phyloP scores from a whole-genome alignment of 768 basidiomycete species.

The Termitomyces sp. region DNA sequence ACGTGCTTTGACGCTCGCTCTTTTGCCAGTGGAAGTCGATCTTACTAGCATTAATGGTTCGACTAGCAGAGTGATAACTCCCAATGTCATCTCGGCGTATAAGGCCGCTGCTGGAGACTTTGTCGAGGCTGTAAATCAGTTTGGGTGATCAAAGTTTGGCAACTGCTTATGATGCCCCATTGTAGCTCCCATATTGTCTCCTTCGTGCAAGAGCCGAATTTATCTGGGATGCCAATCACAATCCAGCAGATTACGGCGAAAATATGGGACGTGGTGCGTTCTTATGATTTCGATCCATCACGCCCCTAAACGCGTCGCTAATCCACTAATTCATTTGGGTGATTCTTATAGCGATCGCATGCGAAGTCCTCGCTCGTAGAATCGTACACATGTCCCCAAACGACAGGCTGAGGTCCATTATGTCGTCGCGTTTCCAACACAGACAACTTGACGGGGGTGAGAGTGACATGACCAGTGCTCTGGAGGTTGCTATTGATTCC shows the following conservation, averaged over 20 bases:
- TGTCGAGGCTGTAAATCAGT: constrained; percentile 59
- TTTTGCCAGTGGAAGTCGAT: constrained; percentile 82
- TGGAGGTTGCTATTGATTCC: constrained; percentile 91
- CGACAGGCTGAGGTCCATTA: constrained; percentile 61
- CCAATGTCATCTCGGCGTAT: constrained; percentile 72
- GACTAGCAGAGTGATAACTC: constrained; percentile 81
- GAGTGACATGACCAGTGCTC: constrained; percentile 68
- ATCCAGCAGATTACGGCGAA: constrained; percentile 85
- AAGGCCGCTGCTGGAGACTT: constrained; percentile 84
- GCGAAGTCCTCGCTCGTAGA: constrained; percentile 77
- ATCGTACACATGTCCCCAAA: constrained; percentile 66
- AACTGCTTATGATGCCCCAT: background rate
- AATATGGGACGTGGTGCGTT: constrained; percentile 69
- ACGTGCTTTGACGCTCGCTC: constrained; percentile 63
- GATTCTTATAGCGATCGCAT: constrained; percentile 54
- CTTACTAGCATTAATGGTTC: constrained; percentile 59
- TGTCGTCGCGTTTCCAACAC: constrained; percentile 76
- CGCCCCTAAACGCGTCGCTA: constrained; percentile 1
- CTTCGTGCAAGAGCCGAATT: constrained; percentile 76
- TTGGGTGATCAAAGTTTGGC: background rate
- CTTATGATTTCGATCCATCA: background rate
- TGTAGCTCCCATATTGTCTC: constrained; percentile 76
- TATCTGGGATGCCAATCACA: constrained; percentile 72
- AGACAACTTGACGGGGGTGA: constrained; percentile 68
- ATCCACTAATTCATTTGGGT: background rate